Evolutionary conservation across 2,329 filamentous ascomycete genomes (phyloP).

Genomic region (Emergomyces orientalis): DNA sequence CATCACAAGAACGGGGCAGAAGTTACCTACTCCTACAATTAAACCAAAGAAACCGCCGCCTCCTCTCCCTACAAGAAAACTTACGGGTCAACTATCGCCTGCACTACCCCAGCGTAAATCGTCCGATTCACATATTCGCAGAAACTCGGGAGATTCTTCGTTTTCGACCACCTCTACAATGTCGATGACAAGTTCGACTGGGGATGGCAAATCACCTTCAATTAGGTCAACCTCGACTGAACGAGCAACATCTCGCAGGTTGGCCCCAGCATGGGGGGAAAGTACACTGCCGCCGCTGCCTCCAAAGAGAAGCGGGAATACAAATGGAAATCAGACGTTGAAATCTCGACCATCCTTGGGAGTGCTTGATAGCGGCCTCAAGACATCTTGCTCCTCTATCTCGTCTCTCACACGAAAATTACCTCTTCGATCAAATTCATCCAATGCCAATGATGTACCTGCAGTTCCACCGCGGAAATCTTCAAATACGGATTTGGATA

Average conservation of each 20-base stretch:
- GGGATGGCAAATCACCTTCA: constrained; percentile 21
- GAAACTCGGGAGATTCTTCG: constrained; percentile 43
- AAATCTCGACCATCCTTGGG: not conserved
- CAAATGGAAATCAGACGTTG: constrained; percentile 17
- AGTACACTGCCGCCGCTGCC: constrained; percentile 47
- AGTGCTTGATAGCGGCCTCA: not conserved
- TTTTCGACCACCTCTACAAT: constrained; percentile 42
- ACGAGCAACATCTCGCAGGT: constrained; percentile 23
- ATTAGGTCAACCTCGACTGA: constrained; percentile 21
- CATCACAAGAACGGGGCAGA: constrained; percentile 24
- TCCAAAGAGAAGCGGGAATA: constrained; percentile 35
- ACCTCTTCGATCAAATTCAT: not conserved
- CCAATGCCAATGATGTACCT: not conserved
- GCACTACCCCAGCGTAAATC: constrained; percentile 41
- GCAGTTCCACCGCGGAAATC: not conserved
- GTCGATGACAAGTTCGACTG: constrained; percentile 24
- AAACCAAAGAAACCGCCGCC: constrained; percentile 30
- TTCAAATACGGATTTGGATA: not conserved
- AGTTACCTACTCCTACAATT: constrained; percentile 13
- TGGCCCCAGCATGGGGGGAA: constrained; percentile 50
- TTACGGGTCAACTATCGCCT: constrained; percentile 33
- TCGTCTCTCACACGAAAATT: not conserved
- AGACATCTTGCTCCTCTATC: not conserved
- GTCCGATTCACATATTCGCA: constrained; percentile 28
- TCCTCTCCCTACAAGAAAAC: constrained; percentile 38